Conservation (phyloP, 805 yeast genomes). For the Monosporozyma aerobia region DNA sequence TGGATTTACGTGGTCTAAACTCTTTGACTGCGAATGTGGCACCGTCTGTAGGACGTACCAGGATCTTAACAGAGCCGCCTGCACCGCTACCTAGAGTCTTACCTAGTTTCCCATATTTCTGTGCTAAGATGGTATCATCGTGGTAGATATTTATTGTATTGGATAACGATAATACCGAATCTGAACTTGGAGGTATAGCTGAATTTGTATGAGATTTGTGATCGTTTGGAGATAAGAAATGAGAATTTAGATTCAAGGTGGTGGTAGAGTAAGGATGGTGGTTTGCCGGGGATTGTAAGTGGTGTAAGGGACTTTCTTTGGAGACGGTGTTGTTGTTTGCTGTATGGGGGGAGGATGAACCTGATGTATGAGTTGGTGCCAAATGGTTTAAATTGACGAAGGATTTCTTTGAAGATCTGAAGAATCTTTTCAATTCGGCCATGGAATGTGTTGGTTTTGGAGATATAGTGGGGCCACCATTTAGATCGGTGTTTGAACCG, state of each 20-base stretch:
- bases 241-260: constrained; percentile 10
- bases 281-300: constrained; percentile 2
- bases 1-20: constrained; percentile 61
- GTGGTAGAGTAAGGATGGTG: constrained; percentile 13
- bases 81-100: constrained; percentile 78
- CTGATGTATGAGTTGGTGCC: constrained; percentile 5
- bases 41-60: constrained; percentile 59
- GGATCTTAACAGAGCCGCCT: constrained; percentile 74
- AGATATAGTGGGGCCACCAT: constrained; percentile 6
- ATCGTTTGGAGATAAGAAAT: constrained; percentile 5
- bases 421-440: constrained; percentile 65
- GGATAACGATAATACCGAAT: constrained; percentile 26
- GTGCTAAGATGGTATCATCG: constrained; percentile 43
- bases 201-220: constrained; percentile 22
- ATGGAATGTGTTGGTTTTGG: constrained; percentile 37
- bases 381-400: constrained; percentile 5
- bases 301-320: not conserved
- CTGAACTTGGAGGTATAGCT: constrained; percentile 31
- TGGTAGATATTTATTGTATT: constrained; percentile 34
- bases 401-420: constrained; percentile 41
- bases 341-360: not conserved
- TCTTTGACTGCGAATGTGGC: constrained; percentile 77
- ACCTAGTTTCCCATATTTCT: constrained; percentile 66
- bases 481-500: not conserved
- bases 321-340: not conserved